Percentiles rank a stretch among this genome's conserved stretches.
These are phyloP conservation scores for Cruciata laevipes DNA, from an alignment of 257 asterid genomes.

Conservation along the genomic window DNA sequence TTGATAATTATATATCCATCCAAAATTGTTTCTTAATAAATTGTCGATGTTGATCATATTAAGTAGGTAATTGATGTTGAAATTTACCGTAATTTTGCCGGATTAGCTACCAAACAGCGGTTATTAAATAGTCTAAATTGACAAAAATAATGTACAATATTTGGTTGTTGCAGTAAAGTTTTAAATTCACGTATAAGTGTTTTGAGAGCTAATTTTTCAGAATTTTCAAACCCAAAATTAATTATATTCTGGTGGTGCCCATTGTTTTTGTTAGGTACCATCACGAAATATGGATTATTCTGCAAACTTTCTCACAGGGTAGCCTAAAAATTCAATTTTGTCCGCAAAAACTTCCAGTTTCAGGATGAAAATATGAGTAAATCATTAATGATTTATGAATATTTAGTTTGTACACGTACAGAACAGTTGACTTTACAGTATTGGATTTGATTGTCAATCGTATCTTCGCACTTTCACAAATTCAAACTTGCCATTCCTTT, in stretches of 20 bases:
- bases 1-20: no score
- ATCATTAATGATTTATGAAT: background rate
- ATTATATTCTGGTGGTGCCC: background rate
- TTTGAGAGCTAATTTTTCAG: background rate
- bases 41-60: no score
- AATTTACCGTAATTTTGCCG: no score
- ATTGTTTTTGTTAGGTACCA: background rate
- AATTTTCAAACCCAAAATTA: background rate
- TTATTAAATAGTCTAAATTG: no score
- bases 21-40: no score
- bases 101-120: no score
- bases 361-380: background rate
- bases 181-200: background rate
- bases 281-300: no score
- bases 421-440: constrained; percentile 4
- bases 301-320: background rate
- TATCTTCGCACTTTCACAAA: background rate
- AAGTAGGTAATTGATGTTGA: no score
- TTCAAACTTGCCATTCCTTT: constrained; percentile 7
- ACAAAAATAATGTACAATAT: no score
- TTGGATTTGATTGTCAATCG: background rate
- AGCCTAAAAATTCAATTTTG: constrained; percentile 11
- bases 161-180: no score
- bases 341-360: constrained; percentile 1
- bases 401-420: background rate